Evolutionary conservation across 805 yeast genomes (phyloP), one percentile per base, ranked within the genome.

Genomic region (Pachysolen tannophilus): DNA sequence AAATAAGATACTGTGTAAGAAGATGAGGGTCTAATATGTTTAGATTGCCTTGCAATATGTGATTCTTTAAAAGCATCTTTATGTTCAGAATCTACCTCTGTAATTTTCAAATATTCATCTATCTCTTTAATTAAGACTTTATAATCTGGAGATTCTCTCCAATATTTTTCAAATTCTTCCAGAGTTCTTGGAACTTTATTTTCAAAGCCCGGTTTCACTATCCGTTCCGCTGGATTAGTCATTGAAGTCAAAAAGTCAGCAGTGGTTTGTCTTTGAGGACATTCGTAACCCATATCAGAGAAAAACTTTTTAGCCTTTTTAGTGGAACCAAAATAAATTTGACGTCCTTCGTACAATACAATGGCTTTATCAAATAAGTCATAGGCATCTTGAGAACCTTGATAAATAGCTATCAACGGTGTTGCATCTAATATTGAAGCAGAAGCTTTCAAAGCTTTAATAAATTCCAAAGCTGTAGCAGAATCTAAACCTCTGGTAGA

Each of bases 401-500:
- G 78, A 47, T 73, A 72, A 29, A 79, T 74, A 25, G 84, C 78
- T 39, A 79, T 69, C 36, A 77, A 53, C 5, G 81, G 73, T 5
- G 81, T 65, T n/a, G 66, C 61, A 10, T 66, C 63, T 29, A 63
- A 48, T 23, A 75, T 55, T 40, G 46, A 57, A 15, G 78, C 73
- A 17, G 68, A 58, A 3, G 74, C 63, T 48, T 69, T 71, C 43
- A 73, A 58, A 24, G 78, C 76, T 47, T 66, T 58, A 36, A 71
- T 65, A 40, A 72, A 73, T 46, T 73, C 78, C 43, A 70, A 56
- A 9, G 80, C 78, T 26, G 78, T 72, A 16, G 80, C 78, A 13
- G 81, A 63, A 59, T 74, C 81, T 52, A 74, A 63, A 44, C 81
- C 81, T 63, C 79, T 68, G 11, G 81, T 74, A n/a, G 79, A 71